These are phyloP conservation scores for Phytophthora multivora DNA, from an alignment of 352 stramenopile genomes.

Conservation along the genomic window DNA sequence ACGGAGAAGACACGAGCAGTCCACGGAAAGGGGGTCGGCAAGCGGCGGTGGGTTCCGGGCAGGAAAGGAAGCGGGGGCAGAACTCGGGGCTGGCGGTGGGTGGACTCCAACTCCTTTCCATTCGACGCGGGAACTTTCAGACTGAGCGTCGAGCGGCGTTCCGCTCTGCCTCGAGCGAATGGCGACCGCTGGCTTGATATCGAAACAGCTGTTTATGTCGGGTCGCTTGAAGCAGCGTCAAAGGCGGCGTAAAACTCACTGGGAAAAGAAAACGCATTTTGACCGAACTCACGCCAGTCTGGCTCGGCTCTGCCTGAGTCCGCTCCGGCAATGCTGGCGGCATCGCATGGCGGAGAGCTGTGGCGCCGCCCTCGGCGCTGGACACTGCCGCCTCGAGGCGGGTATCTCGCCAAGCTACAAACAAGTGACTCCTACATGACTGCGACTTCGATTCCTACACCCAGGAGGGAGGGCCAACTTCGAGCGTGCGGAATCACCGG, in stretches of 20 bases:
- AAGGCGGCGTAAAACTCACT: constrained; percentile 20
- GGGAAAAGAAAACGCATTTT: constrained; percentile 26
- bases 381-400: not conserved
- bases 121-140: constrained; percentile 39
- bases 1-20: constrained; percentile 13
- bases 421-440: too few species aligned
- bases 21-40: constrained; percentile 4
- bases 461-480: too few species aligned
- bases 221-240: constrained; percentile 23
- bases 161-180: constrained; percentile 11
- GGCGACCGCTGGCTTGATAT: constrained; percentile 27
- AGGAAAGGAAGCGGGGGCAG: not conserved
- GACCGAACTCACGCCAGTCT: constrained; percentile 4
- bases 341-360: constrained; percentile 19
- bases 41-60: constrained; percentile 8
- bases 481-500: too few species aligned
- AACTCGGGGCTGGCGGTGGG: constrained; percentile 6
- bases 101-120: constrained; percentile 31
- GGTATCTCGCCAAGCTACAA: too few species aligned
- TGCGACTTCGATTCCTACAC: too few species aligned
- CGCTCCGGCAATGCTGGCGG: not conserved
- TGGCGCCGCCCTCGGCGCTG: not conserved
- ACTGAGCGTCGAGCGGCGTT: constrained; percentile 27
- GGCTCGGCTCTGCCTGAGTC: constrained; percentile 10
- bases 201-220: constrained; percentile 14